phyloP scores from a whole-genome alignment of 2,329 filamentous ascomycete species.

The Allantophomopsis cytisporea region DNA sequence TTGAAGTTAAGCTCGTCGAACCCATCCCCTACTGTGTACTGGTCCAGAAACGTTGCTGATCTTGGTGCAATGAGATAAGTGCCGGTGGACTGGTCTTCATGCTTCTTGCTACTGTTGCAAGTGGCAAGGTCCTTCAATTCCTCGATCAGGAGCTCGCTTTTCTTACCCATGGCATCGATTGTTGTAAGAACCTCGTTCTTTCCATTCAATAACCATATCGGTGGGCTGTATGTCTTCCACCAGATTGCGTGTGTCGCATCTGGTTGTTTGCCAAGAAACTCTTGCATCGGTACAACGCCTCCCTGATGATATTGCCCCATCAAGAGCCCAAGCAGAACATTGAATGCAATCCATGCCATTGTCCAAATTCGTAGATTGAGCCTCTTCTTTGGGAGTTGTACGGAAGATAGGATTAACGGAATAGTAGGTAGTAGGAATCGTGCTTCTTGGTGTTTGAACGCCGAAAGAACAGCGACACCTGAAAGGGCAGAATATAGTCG shows the following conservation, averaged over 20 bases:
- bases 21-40: slow-evolving; percentile 29
- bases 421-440: slow-evolving; percentile 66
- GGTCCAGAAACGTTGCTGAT: slow-evolving; percentile 57
- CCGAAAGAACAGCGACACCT: slow-evolving; percentile 55
- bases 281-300: slow-evolving; percentile 62
- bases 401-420: slow-evolving; percentile 62
- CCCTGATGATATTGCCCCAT: slow-evolving; percentile 80
- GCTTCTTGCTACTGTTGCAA: slow-evolving; percentile 41
- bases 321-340: slow-evolving; percentile 49
- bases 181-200: slow-evolving; percentile 62
- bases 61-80: slow-evolving; percentile 62
- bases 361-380: slow-evolving; percentile 39
- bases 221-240: slow-evolving; percentile 82
- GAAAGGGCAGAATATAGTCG: slow-evolving; percentile 62
- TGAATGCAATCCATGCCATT: slow-evolving; percentile 54
- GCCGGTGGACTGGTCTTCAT: slow-evolving; percentile 45
- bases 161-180: slow-evolving; percentile 61
- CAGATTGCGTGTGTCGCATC: slow-evolving; percentile 55
- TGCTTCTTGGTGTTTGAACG: slow-evolving; percentile 70
- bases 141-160: slow-evolving; percentile 43
- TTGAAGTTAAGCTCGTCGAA: slow-evolving; percentile 46
- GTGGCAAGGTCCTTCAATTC: slow-evolving; percentile 45
- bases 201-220: slow-evolving; percentile 66
- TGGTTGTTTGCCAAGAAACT: slow-evolving; percentile 54
- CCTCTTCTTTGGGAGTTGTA: slow-evolving; percentile 47